Conservation (phyloP, 1,284 basidiomycete species). For the Serendipita sp. region DNA sequence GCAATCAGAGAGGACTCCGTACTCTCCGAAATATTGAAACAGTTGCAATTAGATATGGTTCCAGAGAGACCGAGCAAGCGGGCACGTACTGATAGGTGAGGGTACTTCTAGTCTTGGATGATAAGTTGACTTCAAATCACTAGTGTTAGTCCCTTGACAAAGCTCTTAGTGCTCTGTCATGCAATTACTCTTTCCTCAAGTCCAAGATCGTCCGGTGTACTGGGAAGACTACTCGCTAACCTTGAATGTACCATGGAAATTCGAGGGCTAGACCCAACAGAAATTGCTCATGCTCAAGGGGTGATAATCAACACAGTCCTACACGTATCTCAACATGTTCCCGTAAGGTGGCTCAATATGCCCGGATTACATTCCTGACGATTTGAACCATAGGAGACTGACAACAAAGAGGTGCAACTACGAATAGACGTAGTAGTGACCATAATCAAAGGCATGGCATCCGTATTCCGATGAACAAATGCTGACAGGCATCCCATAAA, state of each 20-base stretch:
- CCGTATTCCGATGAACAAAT: background rate
- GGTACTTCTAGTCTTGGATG: too few species aligned
- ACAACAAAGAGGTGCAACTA: constrained; percentile 5
- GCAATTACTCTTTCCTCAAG: background rate
- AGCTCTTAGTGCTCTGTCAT: background rate
- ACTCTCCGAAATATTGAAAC: background rate
- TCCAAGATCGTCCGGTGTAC: too few species aligned
- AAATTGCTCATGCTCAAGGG: background rate
- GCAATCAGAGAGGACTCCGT: too few species aligned
- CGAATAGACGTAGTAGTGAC: constrained; percentile 75
- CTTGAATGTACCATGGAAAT: background rate
- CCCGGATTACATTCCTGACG: background rate
- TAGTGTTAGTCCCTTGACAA: background rate
- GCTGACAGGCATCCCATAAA: constrained; percentile 20
- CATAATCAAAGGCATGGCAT: constrained; percentile 56
- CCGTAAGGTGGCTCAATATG: background rate
- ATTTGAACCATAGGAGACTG: background rate
- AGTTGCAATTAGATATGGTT: constrained; percentile 23
- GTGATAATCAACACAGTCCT: background rate
- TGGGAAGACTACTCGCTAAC: background rate
- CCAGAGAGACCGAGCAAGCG: constrained; percentile 22
- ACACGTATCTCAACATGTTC: background rate
- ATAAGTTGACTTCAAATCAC: too few species aligned
- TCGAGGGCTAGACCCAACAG: background rate
- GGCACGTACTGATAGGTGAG: constrained; percentile 32